Conservation (phyloP, 2,329 filamentous ascomycete genomes). For the Fusarium foetens region DNA sequence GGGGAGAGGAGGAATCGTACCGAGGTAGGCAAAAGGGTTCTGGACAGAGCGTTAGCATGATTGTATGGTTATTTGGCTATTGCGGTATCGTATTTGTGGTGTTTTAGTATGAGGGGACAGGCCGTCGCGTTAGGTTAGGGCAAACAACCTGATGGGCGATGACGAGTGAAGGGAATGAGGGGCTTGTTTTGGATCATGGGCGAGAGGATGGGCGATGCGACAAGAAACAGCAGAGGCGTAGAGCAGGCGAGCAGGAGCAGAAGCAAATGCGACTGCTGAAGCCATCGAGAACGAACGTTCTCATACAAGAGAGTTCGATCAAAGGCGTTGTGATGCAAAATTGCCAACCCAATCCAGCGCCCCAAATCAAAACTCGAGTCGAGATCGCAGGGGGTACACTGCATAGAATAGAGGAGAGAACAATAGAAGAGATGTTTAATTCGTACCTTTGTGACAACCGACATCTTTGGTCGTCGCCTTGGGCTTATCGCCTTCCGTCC, state of each 20-base stretch:
- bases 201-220: constrained; percentile 1
- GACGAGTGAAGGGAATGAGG: constrained; percentile 35
- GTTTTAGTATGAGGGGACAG: not conserved
- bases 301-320: constrained; percentile 1
- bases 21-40: constrained; percentile 99
- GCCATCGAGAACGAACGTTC: constrained; percentile 16
- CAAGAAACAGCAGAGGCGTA: not conserved
- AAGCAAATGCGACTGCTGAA: constrained; percentile 12
- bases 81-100: constrained; percentile 3
- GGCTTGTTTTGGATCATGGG: constrained; percentile 24
- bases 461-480: constrained; percentile 64
- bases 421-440: not conserved
- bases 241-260: not conserved
- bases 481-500: constrained; percentile 61
- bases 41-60: constrained; percentile 54
- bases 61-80: not conserved
- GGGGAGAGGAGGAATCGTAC: constrained; percentile 65
- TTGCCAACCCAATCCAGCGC: constrained; percentile 1
- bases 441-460: constrained; percentile 69
- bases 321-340: constrained; percentile 22
- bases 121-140: constrained; percentile 32
- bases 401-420: not conserved
- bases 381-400: constrained; percentile 9
- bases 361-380: not conserved
- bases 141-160: constrained; percentile 36